Percentiles rank a stretch among this genome's conserved stretches.
phyloP scores from a whole-genome alignment of 345 rosid genomes.

The Pseudoturritis turrita region DNA sequence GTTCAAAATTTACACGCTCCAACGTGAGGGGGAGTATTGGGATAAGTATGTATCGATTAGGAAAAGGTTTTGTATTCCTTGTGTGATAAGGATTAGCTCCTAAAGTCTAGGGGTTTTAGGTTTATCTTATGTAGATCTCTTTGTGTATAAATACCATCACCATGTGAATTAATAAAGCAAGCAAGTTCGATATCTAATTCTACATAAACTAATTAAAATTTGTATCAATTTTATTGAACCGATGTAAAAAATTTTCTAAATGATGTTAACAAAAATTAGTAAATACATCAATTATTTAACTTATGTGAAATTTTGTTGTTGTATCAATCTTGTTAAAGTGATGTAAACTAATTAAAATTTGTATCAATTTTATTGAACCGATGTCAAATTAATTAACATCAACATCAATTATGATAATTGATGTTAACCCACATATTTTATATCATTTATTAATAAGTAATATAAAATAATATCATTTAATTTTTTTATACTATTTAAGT shows the following conservation, averaged over 20 bases:
- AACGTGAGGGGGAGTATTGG: too few relatives aligned
- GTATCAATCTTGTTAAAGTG: not conserved
- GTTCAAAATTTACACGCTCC: too few relatives aligned
- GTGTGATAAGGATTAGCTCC: too few relatives aligned
- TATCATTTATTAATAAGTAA: not conserved
- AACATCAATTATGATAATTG: not conserved
- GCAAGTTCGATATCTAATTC: too few relatives aligned
- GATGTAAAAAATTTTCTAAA: too few relatives aligned
- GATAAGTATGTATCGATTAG: too few relatives aligned
- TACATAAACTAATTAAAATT: not conserved
- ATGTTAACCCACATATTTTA: not conserved
- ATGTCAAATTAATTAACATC: not conserved
- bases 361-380: not conserved
- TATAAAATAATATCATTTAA: not conserved
- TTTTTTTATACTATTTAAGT: not conserved
- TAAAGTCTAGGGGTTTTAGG: too few relatives aligned
- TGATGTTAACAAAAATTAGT: too few relatives aligned
- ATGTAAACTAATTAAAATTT: not conserved
- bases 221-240: not conserved
- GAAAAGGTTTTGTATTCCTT: too few relatives aligned
- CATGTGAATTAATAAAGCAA: too few relatives aligned
- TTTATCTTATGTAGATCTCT: too few relatives aligned
- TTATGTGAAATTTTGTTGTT: not conserved
- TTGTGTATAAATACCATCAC: too few relatives aligned
- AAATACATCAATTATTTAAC: not conserved